A percentile compares a stretch with the other conserved stretches of the same genome.
Conservation (phyloP, 805 yeast genomes). For the Jamesozyma rosinii region DNA sequence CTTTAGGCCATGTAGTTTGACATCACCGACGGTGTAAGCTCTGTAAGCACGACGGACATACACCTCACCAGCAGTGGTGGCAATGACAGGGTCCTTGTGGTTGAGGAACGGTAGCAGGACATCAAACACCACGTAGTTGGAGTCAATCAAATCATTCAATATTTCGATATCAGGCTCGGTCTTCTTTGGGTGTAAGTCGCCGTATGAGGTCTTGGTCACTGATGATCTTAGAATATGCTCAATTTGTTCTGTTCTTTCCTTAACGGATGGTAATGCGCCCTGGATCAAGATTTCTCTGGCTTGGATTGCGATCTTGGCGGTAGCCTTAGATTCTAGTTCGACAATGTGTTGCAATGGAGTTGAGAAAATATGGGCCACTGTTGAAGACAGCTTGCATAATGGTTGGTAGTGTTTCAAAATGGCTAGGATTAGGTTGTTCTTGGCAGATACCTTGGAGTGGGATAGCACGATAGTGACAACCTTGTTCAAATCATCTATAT, state of each 20-base stretch:
- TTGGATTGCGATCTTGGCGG: constrained; percentile 88
- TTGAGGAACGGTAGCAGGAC: constrained; percentile 86
- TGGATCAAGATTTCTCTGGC: constrained; percentile 95
- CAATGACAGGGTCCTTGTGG: constrained; percentile 76
- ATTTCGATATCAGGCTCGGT: constrained; percentile 73
- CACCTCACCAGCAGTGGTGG: constrained; percentile 93
- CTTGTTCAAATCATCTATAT: constrained; percentile 61
- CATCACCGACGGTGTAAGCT: constrained; percentile 80
- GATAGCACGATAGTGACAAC: constrained; percentile 73
- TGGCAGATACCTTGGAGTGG: constrained; percentile 87
- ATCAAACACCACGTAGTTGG: constrained; percentile 92
- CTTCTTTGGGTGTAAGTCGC: constrained; percentile 69
- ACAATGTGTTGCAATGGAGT: constrained; percentile 69
- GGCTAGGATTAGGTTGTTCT: constrained; percentile 81
- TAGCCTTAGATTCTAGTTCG: constrained; percentile 78
- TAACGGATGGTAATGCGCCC: constrained; percentile 91
- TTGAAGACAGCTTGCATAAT: constrained; percentile 60
- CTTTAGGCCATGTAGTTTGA: constrained; percentile 43
- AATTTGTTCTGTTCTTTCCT: constrained; percentile 93
- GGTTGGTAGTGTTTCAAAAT: constrained; percentile 77
- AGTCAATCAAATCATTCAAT: constrained; percentile 86
- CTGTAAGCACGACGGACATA: constrained; percentile 94
- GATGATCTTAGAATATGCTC: constrained; percentile 91
- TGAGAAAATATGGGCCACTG: constrained; percentile 58
- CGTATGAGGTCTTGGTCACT: constrained; percentile 82